Evolutionary conservation across 352 stramenopile species (phyloP).

Genomic region (Globisporangium acanthophoron): DNA sequence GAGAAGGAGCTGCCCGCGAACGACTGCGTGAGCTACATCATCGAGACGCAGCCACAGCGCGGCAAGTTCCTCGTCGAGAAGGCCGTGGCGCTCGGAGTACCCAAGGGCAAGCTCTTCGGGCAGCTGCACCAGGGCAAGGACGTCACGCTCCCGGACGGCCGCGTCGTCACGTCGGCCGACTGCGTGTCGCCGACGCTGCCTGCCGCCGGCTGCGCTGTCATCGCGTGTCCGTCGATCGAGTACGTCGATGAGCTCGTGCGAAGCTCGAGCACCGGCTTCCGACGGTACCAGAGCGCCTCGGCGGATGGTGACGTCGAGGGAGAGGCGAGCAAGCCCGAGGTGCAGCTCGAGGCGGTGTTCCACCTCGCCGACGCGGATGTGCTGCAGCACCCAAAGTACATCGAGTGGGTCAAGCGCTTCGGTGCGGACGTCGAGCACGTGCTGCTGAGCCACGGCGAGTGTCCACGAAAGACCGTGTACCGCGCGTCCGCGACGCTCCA

Average conservation of each 20-base stretch:
- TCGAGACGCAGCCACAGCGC: constrained; percentile 62
- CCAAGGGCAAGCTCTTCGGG: constrained; percentile 72
- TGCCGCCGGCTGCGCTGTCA: constrained; percentile 37
- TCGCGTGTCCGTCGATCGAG: constrained; percentile 54
- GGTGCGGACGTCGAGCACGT: constrained; percentile 56
- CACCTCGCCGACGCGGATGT: constrained; percentile 47
- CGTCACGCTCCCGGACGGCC: constrained; percentile 59
- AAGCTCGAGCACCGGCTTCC: constrained; percentile 23
- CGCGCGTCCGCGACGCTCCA: constrained; percentile 65
- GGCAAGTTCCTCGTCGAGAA: constrained; percentile 80
- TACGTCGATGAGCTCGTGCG: constrained; percentile 57
- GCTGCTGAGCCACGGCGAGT: constrained; percentile 38
- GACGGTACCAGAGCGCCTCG: constrained; percentile 27
- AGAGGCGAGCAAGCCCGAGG: constrained; percentile 8
- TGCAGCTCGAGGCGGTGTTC: constrained; percentile 60
- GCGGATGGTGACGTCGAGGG: constrained; percentile 1
- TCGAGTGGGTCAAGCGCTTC: constrained; percentile 50
- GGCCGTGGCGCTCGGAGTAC: constrained; percentile 59
- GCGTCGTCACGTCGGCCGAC: constrained; percentile 55
- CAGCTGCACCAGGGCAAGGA: constrained; percentile 77
- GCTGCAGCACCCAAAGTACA: constrained; percentile 52
- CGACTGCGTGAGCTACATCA: constrained; percentile 62
- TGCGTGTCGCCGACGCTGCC: constrained; percentile 67
- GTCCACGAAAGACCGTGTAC: constrained; percentile 66
- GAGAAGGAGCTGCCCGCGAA: constrained; percentile 9